Base-by-base conservation (phyloP, 257 asterid genomes). In the Rauvolfia tetraphylla region DNA sequence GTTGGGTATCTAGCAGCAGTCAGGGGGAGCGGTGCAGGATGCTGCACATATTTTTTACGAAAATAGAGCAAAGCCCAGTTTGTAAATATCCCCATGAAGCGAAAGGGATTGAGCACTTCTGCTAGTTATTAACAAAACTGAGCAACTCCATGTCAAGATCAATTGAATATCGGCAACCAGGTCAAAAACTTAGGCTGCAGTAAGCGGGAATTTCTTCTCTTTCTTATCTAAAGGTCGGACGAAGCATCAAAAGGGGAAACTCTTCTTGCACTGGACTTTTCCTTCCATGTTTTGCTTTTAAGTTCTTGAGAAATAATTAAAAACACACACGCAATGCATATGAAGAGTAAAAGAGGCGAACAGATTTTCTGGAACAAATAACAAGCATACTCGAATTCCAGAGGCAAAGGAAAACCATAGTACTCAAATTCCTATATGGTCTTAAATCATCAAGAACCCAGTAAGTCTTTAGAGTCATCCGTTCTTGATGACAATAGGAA, bases 141-240 rank as follows among this genome's bases (percentile, higher is more conserved):
- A 44, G 14, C 49, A 44, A 49, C 54, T 13, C 66, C 3, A 27
- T n/a, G 22, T 62, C 68, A 31, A 29, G 68, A 31, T 2, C 39
- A 61, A 29, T 44, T 0, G 49, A 10, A 14, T 12, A 31, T 5
- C 0, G 61, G 31, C 5, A 13, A 9, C 44, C 38, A 0, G 20
- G 59, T 68, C 61, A 38, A 69, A 68, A 1, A 39, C 62, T 77
- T 62, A 20, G 72, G 81, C 72, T 54, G 62, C 42, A 59, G 53
- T 71, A 12, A 76, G 62, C 62, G 25, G 8, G 23, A 39, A n/a
- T n/a, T 3, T 41, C 8, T 41, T 41, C 44, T 41, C 44, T 41
- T 48, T 34, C 2, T 15, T 17, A n/a, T 0, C 42, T 18, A 0
- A 9, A 63, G 69, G 25, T 0, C 27, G 4, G 4, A 1, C 56